Percentiles rank a stretch among this genome's conserved stretches.
Conservation (phyloP, 2,329 filamentous ascomycete species). For the Pseudogymnoascus sp. region DNA sequence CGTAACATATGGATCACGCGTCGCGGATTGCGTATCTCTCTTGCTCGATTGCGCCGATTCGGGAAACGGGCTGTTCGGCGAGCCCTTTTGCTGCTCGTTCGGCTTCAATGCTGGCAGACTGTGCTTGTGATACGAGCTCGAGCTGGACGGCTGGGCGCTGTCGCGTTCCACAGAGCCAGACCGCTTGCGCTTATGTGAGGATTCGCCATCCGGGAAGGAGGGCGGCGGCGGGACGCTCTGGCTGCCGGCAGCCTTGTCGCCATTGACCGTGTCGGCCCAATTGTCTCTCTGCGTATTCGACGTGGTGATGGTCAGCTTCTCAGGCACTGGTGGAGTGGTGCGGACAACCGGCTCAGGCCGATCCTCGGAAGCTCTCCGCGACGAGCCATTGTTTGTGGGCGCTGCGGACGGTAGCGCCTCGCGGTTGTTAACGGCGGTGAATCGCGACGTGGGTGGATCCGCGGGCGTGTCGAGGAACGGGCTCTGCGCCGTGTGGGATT, state of each 20-base stretch:
- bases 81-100: slow-evolving; percentile 24
- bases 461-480: slow-evolving; percentile 10
- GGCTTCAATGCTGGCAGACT: slow-evolving; percentile 29
- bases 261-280: slow-evolving; percentile 22
- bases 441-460: slow-evolving; percentile 26
- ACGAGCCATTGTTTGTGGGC: slow-evolving; percentile 11
- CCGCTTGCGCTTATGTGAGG: slow-evolving; percentile 58
- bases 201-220: slow-evolving; percentile 28
- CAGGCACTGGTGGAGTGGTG: slow-evolving; percentile 25
- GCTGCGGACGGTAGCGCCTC: slow-evolving; percentile 14
- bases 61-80: slow-evolving; percentile 26
- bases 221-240: slow-evolving; percentile 14
- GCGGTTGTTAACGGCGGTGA: slow-evolving; percentile 29
- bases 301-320: slow-evolving; percentile 26
- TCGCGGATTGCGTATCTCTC: slow-evolving; percentile 13
- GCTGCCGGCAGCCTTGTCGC: slow-evolving; percentile 11
- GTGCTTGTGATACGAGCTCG: slow-evolving; percentile 30
- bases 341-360: slow-evolving; percentile 9
- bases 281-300: slow-evolving; percentile 23
- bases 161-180: slow-evolving; percentile 50
- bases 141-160: slow-evolving; percentile 23
- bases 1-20: slow-evolving; percentile 33
- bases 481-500: slow-evolving; percentile 6
- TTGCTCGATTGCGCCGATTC: slow-evolving; percentile 21
- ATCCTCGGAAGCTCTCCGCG: slow-evolving; percentile 25